Evolutionary conservation across 2,329 filamentous ascomycete genomes (phyloP).

Genomic region (Aspergillus ruber): DNA sequence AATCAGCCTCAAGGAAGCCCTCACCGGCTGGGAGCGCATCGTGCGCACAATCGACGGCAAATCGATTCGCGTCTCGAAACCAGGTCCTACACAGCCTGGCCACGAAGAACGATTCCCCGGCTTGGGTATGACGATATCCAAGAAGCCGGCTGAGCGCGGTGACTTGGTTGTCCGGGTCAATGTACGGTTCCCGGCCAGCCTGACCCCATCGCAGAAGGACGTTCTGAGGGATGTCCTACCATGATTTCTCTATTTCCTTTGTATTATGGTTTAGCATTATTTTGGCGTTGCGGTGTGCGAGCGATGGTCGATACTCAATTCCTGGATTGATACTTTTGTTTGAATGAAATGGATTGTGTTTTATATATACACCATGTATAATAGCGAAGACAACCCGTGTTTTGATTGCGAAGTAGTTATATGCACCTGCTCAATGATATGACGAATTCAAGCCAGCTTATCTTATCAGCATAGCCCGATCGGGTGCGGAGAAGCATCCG

Average conservation of each 20-base stretch:
- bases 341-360: no score
- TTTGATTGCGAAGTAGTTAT: neutral
- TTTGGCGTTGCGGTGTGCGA: slow-evolving; percentile 21
- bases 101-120: slow-evolving; percentile 74
- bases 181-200: slow-evolving; percentile 77
- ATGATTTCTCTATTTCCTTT: slow-evolving; percentile 12
- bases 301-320: slow-evolving; percentile 6
- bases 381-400: neutral
- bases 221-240: slow-evolving; percentile 71
- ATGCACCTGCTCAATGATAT: neutral
- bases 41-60: slow-evolving; percentile 90
- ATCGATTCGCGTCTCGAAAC: slow-evolving; percentile 70
- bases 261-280: slow-evolving; percentile 13
- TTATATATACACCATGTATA: no score
- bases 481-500: slow-evolving; percentile 1
- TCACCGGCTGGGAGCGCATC: slow-evolving; percentile 91
- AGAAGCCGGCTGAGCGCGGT: slow-evolving; percentile 76
- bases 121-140: slow-evolving; percentile 90
- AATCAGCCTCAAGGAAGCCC: slow-evolving; percentile 81
- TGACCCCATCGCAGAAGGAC: slow-evolving; percentile 74
- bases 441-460: neutral
- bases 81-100: slow-evolving; percentile 78
- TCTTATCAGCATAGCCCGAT: slow-evolving; percentile 5
- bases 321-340: slow-evolving; percentile 11
- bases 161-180: slow-evolving; percentile 87